Evolutionary conservation across 148 eudicot species (phyloP).

Genomic region (Selenicereus undatus): DNA sequence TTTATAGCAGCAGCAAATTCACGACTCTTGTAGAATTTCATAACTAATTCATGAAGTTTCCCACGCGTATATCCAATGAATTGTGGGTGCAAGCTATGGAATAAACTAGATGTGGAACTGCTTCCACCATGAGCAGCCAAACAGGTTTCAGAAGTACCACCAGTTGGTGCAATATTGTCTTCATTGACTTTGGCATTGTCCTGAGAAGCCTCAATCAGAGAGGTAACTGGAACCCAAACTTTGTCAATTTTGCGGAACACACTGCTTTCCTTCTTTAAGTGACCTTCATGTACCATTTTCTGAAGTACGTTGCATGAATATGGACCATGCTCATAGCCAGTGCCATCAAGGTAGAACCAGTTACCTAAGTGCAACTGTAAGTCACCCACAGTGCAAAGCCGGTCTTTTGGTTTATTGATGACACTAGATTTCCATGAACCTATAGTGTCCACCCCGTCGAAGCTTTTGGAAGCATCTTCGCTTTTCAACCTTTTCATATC

Average conservation of each 20-base stretch:
- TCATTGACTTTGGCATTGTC: conserved; percentile 25
- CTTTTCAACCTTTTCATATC: conserved; percentile 57
- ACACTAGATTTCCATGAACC: conserved; percentile 36
- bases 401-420: conserved; percentile 57
- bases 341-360: conserved; percentile 93
- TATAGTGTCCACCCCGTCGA: conserved; percentile 36
- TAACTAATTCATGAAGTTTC: conserved; percentile 92
- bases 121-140: conserved; percentile 25
- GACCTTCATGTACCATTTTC: conserved; percentile 58
- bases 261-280: conserved; percentile 59
- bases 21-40: conserved; percentile 89
- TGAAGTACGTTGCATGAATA: conserved; percentile 56
- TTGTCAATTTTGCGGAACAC: conserved; percentile 78
- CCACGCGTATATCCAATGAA: conserved; percentile 91
- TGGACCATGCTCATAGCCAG: conserved; percentile 93
- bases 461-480: conserved; percentile 46
- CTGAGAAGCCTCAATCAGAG: conserved; percentile 34
- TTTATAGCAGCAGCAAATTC: conserved; percentile 96
- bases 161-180: conserved; percentile 31
- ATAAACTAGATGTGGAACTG: conserved; percentile 35
- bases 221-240: conserved; percentile 79
- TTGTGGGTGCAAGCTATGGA: conserved; percentile 79
- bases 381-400: conserved; percentile 58
- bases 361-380: conserved; percentile 79
- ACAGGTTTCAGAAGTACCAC: conserved; percentile 34